Evolutionary conservation across 1,139 yeast genomes (phyloP), one percentile per base, ranked within the genome.

Genomic region (Yamadazyma mexicana): DNA sequence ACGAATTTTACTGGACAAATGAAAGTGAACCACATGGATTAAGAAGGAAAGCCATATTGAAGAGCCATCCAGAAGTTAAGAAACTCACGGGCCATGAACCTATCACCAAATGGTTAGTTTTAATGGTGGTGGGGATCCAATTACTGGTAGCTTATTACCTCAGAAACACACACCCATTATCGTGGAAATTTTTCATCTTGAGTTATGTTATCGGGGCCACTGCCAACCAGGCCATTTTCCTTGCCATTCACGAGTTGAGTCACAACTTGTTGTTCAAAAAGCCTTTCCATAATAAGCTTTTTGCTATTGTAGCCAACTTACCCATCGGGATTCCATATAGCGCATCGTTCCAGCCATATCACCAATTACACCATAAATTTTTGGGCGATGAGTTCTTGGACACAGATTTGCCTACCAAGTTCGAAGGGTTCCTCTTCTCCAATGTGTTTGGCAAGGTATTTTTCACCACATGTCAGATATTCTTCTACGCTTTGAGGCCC

Each of bases 331-430:
- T 89, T 28, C 97, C 97, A 1, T 89, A 87, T 61, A 77, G 88
- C 31, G 96, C 96, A 0, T 84, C 95, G 2, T 89, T 89, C 62
- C 88, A 85, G 45, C 96, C 96, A 9, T 89, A 89, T 60, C 97
- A 89, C 55, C 87, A 87, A 58, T 71, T 89, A 35, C 97, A 89
- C 56, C 97, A 89, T 63, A 89, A 89, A 61, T 88, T 85, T 54
- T 64, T 86, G 57, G 97, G 97, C n/a, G 96, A 89, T 58, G 84
- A 81, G 50, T 71, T 74, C 37, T 80, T 80, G 55, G 97, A 89
- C 59, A 85, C 96, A 0, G 97, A 89, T 59, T 69, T 89, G 47
- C 97, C 97, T 29, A 89, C 96, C 0, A 60, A 63, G 29, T 71
- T 79, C 27, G 97, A 89, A 61, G 94, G 94, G 0, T 40, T 83